Evolutionary conservation across 2,329 filamentous ascomycete genomes (phyloP).

Genomic region (Pezicula rhizophila): DNA sequence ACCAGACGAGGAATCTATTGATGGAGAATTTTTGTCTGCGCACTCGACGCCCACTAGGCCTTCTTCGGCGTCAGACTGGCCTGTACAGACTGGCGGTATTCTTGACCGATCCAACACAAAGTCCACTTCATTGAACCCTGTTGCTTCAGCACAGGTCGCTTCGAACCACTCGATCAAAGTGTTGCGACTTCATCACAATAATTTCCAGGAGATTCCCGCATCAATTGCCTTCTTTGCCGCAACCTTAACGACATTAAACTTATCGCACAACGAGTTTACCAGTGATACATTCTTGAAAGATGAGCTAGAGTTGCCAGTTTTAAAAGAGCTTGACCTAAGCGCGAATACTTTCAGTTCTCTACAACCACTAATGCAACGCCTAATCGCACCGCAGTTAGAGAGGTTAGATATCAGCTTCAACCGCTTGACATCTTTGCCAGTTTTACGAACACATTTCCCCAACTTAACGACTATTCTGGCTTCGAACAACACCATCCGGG

Average conservation of each 20-base stretch:
- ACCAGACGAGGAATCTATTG: conserved; percentile 26
- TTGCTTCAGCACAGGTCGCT: conserved; percentile 50
- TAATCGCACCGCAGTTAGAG: conserved; percentile 69
- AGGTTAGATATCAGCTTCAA: conserved; percentile 81
- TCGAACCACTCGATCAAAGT: conserved; percentile 45
- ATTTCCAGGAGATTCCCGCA: conserved; percentile 61
- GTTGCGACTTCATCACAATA: conserved; percentile 72
- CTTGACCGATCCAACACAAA: conserved; percentile 66
- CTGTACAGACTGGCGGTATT: conserved; percentile 37
- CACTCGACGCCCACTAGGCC: conserved; percentile 15
- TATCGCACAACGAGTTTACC: conserved; percentile 69
- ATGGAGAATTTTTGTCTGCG: conserved; percentile 25
- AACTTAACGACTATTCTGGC: conserved; percentile 64
- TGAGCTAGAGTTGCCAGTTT: conserved; percentile 61
- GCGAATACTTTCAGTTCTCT: conserved; percentile 70
- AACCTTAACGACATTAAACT: conserved; percentile 63
- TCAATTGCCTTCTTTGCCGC: conserved; percentile 66
- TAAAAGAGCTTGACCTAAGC: conserved; percentile 72
- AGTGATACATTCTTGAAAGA: conserved; percentile 60
- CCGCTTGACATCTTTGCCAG: conserved; percentile 65
- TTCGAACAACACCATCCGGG: conserved; percentile 72
- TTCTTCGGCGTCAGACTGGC: conserved; percentile 21
- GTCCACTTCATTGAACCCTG: conserved; percentile 52
- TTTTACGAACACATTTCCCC: conserved; percentile 62
- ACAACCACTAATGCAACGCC: conserved; percentile 54